Base-by-base conservation (phyloP, 2,329 filamentous ascomycete species). In the Stachybotrys chlorohalonatus region DNA sequence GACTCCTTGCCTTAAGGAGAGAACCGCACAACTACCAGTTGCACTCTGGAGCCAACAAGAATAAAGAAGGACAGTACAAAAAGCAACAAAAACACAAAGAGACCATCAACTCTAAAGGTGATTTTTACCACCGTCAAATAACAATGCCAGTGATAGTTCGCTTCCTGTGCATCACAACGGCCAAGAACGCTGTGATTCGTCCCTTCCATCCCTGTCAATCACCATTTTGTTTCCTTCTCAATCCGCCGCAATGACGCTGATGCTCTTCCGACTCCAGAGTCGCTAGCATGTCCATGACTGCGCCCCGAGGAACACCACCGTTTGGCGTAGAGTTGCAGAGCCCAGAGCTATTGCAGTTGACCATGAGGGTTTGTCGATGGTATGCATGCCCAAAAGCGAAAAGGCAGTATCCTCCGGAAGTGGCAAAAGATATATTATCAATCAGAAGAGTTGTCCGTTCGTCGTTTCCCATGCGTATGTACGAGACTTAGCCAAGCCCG, bases 401-500 rank as follows among this genome's bases (percentile, higher is more conserved):
- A 42, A 51, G 49, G 13, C 31, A 24, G 24, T 24, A 42, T 45
- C 67, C 66, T 68, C 70, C 70, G 70, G 71, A 76, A 76, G 75
- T 74, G 73, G 70, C 73, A 13, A 9, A 42, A 9, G 36, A 42
- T 42, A 42, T 42, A 9, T 9, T 42, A 9, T 9, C 9, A 42
- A 74, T 73, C 74, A 74, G 70, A 71, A 75, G 69, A 73, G 70
- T 71, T 66, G 56, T 61, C 58, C 61, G 57, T 62, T 62, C 62
- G 57, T 59, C 62, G 57, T 62, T 63, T 62, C 59, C 62, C 66
- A 65, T 62, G 61, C 62, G 59, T 69, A 70, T 72, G 65, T 71
- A 68, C 68, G 57, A 59, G 61, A 61, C 60, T 60, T 56, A 60
- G 59, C 57, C 58, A 58, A 64, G 66, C 64, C 62, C 62, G 52